A percentile compares a stretch with the other conserved stretches of the same genome.
phyloP scores from a whole-genome alignment of 192 early-diverging fungal species.

The Entophlyctis luteolus region DNA sequence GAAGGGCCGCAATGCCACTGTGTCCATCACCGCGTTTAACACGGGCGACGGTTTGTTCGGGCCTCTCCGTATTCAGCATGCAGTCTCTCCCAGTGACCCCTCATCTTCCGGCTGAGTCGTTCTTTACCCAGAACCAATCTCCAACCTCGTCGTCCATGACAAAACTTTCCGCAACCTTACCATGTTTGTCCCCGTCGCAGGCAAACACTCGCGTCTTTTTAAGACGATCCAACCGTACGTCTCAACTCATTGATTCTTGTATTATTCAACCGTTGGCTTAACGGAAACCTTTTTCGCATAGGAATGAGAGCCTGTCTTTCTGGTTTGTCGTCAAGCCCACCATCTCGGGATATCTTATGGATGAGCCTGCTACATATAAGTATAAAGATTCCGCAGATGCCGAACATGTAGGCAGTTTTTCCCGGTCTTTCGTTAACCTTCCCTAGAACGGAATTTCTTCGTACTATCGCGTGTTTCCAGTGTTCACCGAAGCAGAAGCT shows the following conservation, averaged over 20 bases:
- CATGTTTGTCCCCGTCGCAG: neutral
- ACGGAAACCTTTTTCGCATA: neutral
- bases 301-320: neutral
- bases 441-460: constrained; percentile 4
- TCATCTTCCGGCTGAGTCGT: too few species aligned
- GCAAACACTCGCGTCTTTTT: constrained; percentile 2
- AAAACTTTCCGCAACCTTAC: neutral
- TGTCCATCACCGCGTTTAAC: constrained; percentile 10
- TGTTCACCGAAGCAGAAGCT: constrained; percentile 17
- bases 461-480: constrained; percentile 2
- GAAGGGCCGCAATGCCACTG: neutral
- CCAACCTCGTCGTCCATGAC: neutral
- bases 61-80: neutral
- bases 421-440: neutral
- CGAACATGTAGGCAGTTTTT: neutral
- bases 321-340: constrained; percentile 12
- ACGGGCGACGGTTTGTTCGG: neutral
- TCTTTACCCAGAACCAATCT: neutral
- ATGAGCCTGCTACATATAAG: constrained; percentile 2
- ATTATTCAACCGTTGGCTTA: neutral
- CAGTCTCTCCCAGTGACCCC: neutral
- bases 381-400: neutral
- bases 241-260: too few species aligned
- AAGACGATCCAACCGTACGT: neutral
- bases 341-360: neutral